Evolutionary conservation across 805 yeast species (phyloP).

Genomic region (Dipodascopsis uninucleata): DNA sequence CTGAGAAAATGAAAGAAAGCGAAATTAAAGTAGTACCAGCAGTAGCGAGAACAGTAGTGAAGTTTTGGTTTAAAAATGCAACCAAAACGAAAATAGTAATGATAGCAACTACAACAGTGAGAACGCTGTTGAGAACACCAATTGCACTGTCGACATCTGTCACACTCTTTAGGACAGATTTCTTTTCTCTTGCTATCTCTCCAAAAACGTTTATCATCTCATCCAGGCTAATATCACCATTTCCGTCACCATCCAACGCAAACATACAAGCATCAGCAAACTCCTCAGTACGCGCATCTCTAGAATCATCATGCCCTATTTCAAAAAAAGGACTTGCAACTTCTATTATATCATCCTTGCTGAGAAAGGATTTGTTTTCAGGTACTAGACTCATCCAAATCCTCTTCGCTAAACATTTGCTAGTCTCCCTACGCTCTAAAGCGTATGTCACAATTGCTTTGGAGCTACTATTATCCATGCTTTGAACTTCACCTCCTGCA

Average conservation of each 20-base stretch:
- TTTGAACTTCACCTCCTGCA: neutral
- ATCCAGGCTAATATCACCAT: slow-evolving; percentile 38
- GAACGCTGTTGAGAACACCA: slow-evolving; percentile 38
- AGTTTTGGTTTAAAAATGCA: slow-evolving; percentile 42
- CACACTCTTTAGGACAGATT: slow-evolving; percentile 37
- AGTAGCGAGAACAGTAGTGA: slow-evolving; percentile 41
- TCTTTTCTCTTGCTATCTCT: slow-evolving; percentile 37
- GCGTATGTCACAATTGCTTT: slow-evolving; percentile 35
- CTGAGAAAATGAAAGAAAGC: slow-evolving; percentile 39
- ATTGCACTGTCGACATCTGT: slow-evolving; percentile 42
- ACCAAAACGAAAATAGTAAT: slow-evolving; percentile 40
- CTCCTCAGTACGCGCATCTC: too few relatives aligned
- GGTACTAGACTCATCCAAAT: slow-evolving; percentile 43
- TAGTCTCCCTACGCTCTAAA: slow-evolving; percentile 30
- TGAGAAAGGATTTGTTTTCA: slow-evolving; percentile 37
- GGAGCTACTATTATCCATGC: neutral
- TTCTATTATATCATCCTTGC: slow-evolving; percentile 36
- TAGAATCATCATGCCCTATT: slow-evolving; percentile 2
- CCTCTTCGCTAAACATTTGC: slow-evolving; percentile 38
- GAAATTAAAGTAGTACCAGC: slow-evolving; percentile 41
- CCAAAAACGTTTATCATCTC: slow-evolving; percentile 37
- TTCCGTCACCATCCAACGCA: slow-evolving; percentile 37
- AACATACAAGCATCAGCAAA: slow-evolving; percentile 14
- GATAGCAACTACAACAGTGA: slow-evolving; percentile 35
- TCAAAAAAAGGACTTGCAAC: slow-evolving; percentile 14